These are phyloP conservation scores for Tricholoma sp. DNA, from an alignment of 768 basidiomycete species.

Conservation along the genomic window DNA sequence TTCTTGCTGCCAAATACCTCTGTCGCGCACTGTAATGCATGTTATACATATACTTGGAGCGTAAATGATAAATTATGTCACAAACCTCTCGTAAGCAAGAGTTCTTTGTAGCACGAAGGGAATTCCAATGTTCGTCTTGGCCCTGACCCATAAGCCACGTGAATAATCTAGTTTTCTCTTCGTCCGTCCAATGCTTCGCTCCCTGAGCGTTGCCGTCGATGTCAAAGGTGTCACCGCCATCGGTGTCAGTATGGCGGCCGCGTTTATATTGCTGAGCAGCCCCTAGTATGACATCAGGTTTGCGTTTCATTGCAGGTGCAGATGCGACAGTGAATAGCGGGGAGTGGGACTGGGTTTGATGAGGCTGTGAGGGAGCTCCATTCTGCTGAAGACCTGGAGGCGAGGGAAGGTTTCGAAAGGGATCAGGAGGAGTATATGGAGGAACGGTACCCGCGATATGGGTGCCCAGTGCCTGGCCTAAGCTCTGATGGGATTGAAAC, in stretches of 20 bases:
- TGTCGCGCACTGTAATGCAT: constrained; percentile 48
- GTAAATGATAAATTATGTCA: neutral
- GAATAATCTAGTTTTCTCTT: constrained; percentile 75
- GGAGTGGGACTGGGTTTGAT: constrained; percentile 31
- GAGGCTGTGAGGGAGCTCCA: constrained; percentile 22
- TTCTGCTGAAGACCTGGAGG: constrained; percentile 33
- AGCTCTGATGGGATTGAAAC: constrained; percentile 52
- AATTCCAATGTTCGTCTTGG: constrained; percentile 75
- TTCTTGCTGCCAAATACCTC: constrained; percentile 74
- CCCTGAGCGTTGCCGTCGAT: constrained; percentile 49
- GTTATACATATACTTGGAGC: neutral
- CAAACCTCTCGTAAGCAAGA: constrained; percentile 73
- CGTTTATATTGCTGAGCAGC: constrained; percentile 37
- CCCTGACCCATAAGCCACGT: constrained; percentile 70
- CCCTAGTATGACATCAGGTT: constrained; percentile 33
- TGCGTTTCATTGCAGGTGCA: constrained; percentile 45
- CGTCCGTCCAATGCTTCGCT: constrained; percentile 82
- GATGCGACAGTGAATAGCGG: constrained; percentile 33
- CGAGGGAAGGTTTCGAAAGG: constrained; percentile 34
- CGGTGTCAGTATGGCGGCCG: constrained; percentile 33
- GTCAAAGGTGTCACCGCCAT: constrained; percentile 38
- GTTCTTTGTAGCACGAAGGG: constrained; percentile 75
- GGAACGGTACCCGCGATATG: constrained; percentile 40
- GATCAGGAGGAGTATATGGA: constrained; percentile 18
- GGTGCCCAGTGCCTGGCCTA: constrained; percentile 55